A percentile compares a stretch with the other conserved stretches of the same genome.
phyloP scores from a whole-genome alignment of 495 filamentous ascomycete species.

The Aspergillus affinis region DNA sequence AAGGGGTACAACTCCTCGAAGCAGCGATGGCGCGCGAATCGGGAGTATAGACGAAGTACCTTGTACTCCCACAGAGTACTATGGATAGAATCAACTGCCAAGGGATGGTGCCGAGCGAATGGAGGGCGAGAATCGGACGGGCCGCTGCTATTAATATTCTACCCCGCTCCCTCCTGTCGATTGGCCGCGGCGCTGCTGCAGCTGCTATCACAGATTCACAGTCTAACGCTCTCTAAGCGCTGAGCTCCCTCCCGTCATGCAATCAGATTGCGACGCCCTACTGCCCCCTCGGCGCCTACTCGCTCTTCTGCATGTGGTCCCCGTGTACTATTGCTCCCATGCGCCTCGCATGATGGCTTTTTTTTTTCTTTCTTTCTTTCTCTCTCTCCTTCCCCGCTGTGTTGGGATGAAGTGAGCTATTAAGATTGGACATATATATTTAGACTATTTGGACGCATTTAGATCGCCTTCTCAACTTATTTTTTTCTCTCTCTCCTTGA shows the following conservation, averaged over 20 bases:
- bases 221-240: constrained; percentile 9
- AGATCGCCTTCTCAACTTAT: too few relatives aligned
- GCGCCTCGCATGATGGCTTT: not conserved
- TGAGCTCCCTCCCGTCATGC: not conserved
- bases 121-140: too few relatives aligned
- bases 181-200: constrained; percentile 9
- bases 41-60: too few relatives aligned
- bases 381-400: not conserved
- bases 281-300: constrained; percentile 8
- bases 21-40: not conserved
- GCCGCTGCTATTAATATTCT: not conserved
- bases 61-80: too few relatives aligned
- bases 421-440: too few relatives aligned
- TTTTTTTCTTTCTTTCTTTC: not conserved
- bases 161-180: constrained; percentile 4
- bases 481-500: too few relatives aligned
- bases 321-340: not conserved
- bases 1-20: constrained; percentile 3
- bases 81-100: too few relatives aligned
- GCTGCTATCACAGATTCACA: constrained; percentile 10
- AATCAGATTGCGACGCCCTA: constrained; percentile 7
- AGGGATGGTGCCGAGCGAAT: too few relatives aligned
- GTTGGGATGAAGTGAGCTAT: too few relatives aligned
- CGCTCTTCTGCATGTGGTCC: not conserved
- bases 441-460: too few relatives aligned